Evolutionary conservation across 768 basidiomycete genomes (phyloP).

Genomic region (Sarcodon aspratus): DNA sequence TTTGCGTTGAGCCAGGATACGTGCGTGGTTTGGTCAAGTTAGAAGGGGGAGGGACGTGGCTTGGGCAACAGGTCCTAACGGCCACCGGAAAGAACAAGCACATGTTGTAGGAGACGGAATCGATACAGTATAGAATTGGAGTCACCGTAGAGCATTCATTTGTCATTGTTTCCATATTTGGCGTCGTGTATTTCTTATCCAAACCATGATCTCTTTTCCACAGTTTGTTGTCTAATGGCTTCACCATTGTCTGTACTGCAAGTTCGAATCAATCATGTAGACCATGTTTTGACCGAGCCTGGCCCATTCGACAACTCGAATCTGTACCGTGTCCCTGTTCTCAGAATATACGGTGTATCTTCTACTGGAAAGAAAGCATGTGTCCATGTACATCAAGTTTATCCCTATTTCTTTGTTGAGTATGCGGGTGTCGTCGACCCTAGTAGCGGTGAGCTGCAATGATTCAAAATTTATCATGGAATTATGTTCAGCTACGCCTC

Average conservation of each 20-base stretch:
- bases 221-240: constrained; percentile 3
- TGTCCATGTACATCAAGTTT: constrained; percentile 86
- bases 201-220: background rate
- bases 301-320: constrained; percentile 51
- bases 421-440: constrained; percentile 62
- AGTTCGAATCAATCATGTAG: constrained; percentile 46
- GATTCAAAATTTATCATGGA: background rate
- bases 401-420: constrained; percentile 87
- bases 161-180: background rate
- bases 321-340: constrained; percentile 61
- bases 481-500: background rate
- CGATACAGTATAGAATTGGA: background rate
- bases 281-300: constrained; percentile 45
- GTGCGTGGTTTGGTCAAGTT: constrained; percentile 63
- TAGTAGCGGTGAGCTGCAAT: constrained; percentile 37
- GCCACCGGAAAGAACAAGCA: constrained; percentile 8
- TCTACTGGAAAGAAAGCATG: constrained; percentile 71
- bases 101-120: background rate
- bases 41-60: constrained; percentile 58
- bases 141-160: background rate
- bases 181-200: background rate
- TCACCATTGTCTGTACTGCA: constrained; percentile 16
- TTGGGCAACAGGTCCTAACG: constrained; percentile 62
- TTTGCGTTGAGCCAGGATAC: constrained; percentile 88
- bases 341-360: constrained; percentile 81